Conservation (phyloP, 495 filamentous ascomycete species). For the Penicillium parvum region DNA sequence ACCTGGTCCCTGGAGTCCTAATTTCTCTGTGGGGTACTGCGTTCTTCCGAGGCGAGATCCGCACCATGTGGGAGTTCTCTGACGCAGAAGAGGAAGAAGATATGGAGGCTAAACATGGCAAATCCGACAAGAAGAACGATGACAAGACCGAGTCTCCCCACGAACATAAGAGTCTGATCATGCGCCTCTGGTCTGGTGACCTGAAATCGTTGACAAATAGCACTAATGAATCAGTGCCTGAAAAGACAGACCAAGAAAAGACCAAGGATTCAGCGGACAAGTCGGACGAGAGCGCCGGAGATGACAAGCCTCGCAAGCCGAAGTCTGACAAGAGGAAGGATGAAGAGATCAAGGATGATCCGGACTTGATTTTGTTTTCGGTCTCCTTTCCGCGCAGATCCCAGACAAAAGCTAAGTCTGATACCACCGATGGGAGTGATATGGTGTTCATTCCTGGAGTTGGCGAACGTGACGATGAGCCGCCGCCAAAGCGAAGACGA, state of each 20-base stretch:
- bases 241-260: constrained; percentile 10
- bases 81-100: constrained; percentile 52
- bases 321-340: constrained; percentile 11
- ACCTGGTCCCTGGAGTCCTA: constrained; percentile 85
- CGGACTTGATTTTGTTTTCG: constrained; percentile 34
- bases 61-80: constrained; percentile 73
- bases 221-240: not conserved
- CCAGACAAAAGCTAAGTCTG: constrained; percentile 1
- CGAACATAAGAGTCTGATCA: constrained; percentile 22
- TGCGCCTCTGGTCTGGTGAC: constrained; percentile 27
- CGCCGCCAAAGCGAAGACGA: constrained; percentile 35
- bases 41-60: constrained; percentile 60
- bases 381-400: constrained; percentile 30
- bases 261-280: not conserved
- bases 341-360: constrained; percentile 8
- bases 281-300: constrained; percentile 2
- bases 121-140: constrained; percentile 1
- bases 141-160: constrained; percentile 8
- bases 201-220: constrained; percentile 5
- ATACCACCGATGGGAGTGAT: not conserved
- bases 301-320: constrained; percentile 3
- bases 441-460: constrained; percentile 19
- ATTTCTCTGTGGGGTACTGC: constrained; percentile 77
- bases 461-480: constrained; percentile 26
- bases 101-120: constrained; percentile 20